phyloP scores from a whole-genome alignment of 2,329 filamentous ascomycete genomes.

The Teratosphaeria viscida region DNA sequence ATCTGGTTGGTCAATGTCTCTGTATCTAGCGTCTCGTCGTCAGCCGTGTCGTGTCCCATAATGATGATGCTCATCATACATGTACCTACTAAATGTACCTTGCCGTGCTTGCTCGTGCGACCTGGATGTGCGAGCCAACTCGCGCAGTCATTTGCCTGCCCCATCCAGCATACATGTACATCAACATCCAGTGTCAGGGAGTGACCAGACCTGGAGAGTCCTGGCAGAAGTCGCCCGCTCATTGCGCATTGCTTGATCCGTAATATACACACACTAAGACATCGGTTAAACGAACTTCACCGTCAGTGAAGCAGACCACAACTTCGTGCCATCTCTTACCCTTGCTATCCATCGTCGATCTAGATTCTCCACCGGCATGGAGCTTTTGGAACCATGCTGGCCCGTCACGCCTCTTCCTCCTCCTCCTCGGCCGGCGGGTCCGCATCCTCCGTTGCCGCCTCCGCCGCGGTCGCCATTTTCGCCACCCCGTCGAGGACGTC shows the following conservation, averaged over 20 bases:
- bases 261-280: not conserved
- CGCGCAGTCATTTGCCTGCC: not conserved
- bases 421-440: not conserved
- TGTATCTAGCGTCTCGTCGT: not conserved
- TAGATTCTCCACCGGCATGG: too few relatives aligned
- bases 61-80: not conserved
- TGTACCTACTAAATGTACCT: too few relatives aligned
- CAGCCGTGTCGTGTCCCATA: not conserved
- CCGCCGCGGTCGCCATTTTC: not conserved
- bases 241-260: not conserved
- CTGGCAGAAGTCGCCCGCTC: not conserved
- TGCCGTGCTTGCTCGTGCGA: too few relatives aligned
- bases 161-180: not conserved
- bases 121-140: not conserved
- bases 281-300: not conserved
- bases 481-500: not conserved
- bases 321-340: not conserved
- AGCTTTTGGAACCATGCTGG: not conserved
- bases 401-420: not conserved
- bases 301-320: not conserved
- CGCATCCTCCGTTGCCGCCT: not conserved
- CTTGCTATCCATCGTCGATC: too few relatives aligned
- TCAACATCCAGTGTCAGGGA: too few relatives aligned
- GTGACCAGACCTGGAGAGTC: too few relatives aligned
- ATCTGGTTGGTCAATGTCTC: not conserved